Conservation (phyloP, 1,139 yeast genomes). For the Blastobotrys arbuscula region DNA sequence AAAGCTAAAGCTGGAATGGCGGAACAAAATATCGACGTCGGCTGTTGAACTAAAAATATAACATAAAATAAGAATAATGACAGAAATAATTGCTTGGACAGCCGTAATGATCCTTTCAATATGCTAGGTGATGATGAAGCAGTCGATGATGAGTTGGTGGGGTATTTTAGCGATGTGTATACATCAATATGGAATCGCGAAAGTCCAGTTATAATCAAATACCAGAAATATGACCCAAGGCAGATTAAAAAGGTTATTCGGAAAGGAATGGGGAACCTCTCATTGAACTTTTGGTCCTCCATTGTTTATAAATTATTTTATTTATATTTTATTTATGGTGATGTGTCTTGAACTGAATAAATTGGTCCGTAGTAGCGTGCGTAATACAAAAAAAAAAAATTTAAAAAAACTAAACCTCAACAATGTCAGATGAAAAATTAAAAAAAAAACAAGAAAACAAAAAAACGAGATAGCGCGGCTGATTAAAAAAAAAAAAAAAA, state of each 20-base stretch:
- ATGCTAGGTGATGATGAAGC: constrained; percentile 10
- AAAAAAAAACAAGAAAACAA: too few species aligned
- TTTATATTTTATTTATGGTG: too few species aligned
- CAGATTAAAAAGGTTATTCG: constrained; percentile 42
- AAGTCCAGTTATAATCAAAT: constrained; percentile 38
- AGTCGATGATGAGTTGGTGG: background rate
- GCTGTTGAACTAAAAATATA: background rate
- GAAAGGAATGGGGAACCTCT: constrained; percentile 43
- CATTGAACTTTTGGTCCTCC: background rate
- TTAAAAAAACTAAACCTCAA: too few species aligned
- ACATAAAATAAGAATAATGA: background rate
- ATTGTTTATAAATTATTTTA: background rate
- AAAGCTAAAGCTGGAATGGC: background rate
- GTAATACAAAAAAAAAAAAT: too few species aligned
- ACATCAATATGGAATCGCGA: constrained; percentile 38
- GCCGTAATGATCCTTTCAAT: constrained; percentile 23
- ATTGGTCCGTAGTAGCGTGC: too few species aligned
- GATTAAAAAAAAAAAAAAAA: too few species aligned
- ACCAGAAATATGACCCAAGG: constrained; percentile 49
- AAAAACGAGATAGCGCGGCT: too few species aligned
- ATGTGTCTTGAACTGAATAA: background rate
- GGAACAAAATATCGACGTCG: background rate
- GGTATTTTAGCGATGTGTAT: constrained; percentile 36
- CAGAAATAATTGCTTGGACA: constrained; percentile 17
- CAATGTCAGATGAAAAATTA: too few species aligned